These are phyloP conservation scores for Candida palmyrensis DNA, from an alignment of 805 yeast species.

Conservation along the genomic window DNA sequence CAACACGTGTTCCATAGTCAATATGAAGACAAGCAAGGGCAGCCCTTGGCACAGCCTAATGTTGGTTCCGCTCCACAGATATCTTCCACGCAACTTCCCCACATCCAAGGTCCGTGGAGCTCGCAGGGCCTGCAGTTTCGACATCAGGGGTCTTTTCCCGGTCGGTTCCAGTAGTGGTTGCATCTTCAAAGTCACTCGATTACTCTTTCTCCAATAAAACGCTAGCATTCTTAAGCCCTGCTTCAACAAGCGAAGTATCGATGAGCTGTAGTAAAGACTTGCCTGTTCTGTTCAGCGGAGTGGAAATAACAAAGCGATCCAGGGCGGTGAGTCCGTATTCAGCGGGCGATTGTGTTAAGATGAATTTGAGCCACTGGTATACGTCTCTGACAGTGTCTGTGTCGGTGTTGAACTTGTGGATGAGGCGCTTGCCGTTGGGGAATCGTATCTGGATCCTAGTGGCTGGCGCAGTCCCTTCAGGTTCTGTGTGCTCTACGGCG, in stretches of 20 bases:
- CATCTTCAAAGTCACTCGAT: no score
- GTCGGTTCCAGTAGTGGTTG: no score
- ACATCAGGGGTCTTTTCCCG: no score
- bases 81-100: no score
- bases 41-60: no score
- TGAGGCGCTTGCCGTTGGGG: constrained; percentile 79
- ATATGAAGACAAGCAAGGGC: no score
- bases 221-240: constrained; percentile 80
- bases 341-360: constrained; percentile 38
- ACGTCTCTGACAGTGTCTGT: constrained; percentile 53
- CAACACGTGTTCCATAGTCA: no score
- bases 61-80: no score
- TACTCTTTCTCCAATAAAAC: constrained; percentile 55
- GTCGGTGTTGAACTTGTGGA: constrained; percentile 57
- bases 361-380: constrained; percentile 63
- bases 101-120: no score
- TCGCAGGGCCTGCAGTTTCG: no score
- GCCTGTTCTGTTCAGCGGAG: constrained; percentile 34
- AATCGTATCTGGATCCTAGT: constrained; percentile 86
- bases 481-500: constrained; percentile 57
- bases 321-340: constrained; percentile 46
- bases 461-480: constrained; percentile 46
- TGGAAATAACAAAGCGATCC: constrained; percentile 28
- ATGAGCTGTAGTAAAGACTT: constrained; percentile 57
- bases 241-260: constrained; percentile 58